These are phyloP conservation scores for Coemansia sp. DNA, from an alignment of 192 early-diverging fungal species.

Conservation along the genomic window DNA sequence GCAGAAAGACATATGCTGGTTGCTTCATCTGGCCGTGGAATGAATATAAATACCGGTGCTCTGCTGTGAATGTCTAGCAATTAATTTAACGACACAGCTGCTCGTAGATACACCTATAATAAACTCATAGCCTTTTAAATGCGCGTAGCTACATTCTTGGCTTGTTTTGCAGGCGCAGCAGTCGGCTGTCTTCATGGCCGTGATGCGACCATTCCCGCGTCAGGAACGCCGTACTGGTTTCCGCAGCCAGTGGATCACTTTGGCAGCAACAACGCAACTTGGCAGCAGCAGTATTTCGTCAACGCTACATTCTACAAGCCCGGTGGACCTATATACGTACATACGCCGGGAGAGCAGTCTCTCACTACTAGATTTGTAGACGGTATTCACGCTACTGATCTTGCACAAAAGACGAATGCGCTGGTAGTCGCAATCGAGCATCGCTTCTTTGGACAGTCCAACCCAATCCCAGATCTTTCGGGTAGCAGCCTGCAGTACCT, in stretches of 20 bases:
- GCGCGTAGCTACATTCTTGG: neutral
- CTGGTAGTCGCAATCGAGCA: slow-evolving; percentile 61
- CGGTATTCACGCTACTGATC: slow-evolving; percentile 14
- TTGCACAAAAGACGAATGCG: slow-evolving; percentile 57
- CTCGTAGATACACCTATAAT: neutral
- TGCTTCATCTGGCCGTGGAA: neutral
- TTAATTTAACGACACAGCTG: neutral
- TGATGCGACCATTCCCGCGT: neutral
- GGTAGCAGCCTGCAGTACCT: slow-evolving; percentile 29
- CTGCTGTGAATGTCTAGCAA: neutral
- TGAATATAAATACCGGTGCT: neutral
- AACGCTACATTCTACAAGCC: slow-evolving; percentile 40
- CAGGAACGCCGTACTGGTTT: slow-evolving; percentile 25
- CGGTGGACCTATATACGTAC: slow-evolving; percentile 40
- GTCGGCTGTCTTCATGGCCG: too few species aligned
- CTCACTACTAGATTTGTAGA: slow-evolving; percentile 19
- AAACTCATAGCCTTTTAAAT: neutral
- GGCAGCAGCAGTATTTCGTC: slow-evolving; percentile 42
- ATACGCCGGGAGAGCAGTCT: slow-evolving; percentile 32
- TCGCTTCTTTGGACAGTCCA: slow-evolving; percentile 60
- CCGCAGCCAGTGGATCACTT: slow-evolving; percentile 44
- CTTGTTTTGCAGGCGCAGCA: neutral
- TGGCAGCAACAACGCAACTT: slow-evolving; percentile 18
- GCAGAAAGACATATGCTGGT: neutral
- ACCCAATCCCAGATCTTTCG: slow-evolving; percentile 45